Evolutionary conservation across 2,329 filamentous ascomycete genomes (phyloP).

Genomic region (Hymenoscyphus linearis): DNA sequence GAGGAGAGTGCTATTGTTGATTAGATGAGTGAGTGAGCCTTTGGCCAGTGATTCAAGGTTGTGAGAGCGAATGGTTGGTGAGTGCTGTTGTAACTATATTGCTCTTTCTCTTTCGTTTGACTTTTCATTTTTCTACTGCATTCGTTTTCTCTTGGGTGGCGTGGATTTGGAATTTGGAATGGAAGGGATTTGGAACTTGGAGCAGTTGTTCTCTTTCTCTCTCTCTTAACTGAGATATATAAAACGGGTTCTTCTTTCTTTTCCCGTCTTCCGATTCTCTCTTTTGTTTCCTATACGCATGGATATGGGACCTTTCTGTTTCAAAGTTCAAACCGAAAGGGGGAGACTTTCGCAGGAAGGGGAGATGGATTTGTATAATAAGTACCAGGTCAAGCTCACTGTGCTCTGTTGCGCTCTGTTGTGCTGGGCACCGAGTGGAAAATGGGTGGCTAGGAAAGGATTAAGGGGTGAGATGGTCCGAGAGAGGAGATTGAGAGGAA

Average conservation of each 20-base stretch:
- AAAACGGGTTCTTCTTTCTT: not conserved
- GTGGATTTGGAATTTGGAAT: not conserved
- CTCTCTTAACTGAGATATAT: too few species aligned
- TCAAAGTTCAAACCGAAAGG: not conserved
- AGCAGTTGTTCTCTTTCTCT: not conserved
- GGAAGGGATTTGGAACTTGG: too few species aligned
- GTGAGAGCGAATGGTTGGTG: too few species aligned
- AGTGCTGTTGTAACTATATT: not conserved
- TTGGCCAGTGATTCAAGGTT: too few species aligned
- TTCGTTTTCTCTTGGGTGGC: not conserved
- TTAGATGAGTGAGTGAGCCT: not conserved
- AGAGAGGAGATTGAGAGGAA: too few species aligned
- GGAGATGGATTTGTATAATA: not conserved
- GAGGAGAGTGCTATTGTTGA: slow-evolving; percentile 19
- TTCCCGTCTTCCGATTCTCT: not conserved
- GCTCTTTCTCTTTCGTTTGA: not conserved
- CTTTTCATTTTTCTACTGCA: not conserved
- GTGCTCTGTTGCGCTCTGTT: too few species aligned
- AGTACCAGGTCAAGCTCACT: too few species aligned
- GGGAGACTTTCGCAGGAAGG: too few species aligned
- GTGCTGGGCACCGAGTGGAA: too few species aligned
- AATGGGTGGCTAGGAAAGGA: not conserved
- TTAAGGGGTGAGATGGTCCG: not conserved
- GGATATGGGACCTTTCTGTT: not conserved
- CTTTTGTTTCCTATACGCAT: too few species aligned